Base-by-base conservation (phyloP, 768 basidiomycete species). In the Sporobolomyces pararoseus region DNA sequence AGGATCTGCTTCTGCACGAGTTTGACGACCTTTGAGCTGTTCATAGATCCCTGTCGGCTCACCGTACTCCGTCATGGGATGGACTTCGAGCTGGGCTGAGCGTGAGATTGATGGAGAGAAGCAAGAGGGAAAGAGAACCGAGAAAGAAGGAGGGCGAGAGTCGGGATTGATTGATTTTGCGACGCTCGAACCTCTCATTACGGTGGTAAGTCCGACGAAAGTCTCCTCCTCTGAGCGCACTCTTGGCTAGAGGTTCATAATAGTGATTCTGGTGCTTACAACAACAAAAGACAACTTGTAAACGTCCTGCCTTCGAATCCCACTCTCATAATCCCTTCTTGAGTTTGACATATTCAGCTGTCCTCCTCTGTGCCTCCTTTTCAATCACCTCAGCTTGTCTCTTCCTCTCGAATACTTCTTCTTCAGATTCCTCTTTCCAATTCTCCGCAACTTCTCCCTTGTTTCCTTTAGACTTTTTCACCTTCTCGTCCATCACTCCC, bases 321-420 rank as follows among this genome's bases (percentile, higher is more conserved):
- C n/a, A n/a, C n/a, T n/a, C n/a, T 47, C n/a, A 23, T 47, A 51
- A 29, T 27, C 50, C 46, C 35, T 50, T 59, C 53, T 55, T 55
- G 32, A 10, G 42, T 31, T n/a, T 35, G 16, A 67, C 51, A 44
- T 32, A 67, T 7, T 47, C 59, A 5, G 7, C 66, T 25, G 59
- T 57, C 17, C 66, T 61, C 32, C 59, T 32, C 44, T 49, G n/a
- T n/a, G 66, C 66, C 32, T 61, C 57, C 34, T 65, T 35, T 42
- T 31, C 37, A 25, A 37, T 35, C n/a, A 35, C 64, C 29, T 35
- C 64, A 44, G 31, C 47, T 51, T 32, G 27, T 34, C 16, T 39
- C 50, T 23, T 17, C 9, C 51, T 23, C 6, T n/a, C 44, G n/a
- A n/a, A n/a, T n/a, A n/a, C 7, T 37, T 51, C 32, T n/a, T 44